These are phyloP conservation scores for Suaeda aralocaspica DNA, from an alignment of 148 eudicot species.

Conservation along the genomic window DNA sequence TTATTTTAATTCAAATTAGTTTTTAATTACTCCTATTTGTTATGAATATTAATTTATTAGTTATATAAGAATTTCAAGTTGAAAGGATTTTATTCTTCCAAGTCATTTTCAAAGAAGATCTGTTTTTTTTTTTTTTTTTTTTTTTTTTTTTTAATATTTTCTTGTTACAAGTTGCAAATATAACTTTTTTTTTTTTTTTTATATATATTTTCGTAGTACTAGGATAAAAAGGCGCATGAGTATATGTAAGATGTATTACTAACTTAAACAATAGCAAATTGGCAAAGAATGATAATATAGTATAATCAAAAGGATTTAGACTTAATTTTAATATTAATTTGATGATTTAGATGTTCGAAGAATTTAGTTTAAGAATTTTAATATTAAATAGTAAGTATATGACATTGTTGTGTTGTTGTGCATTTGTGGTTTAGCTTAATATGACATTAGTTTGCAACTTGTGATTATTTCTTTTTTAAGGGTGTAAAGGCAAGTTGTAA, in stretches of 20 bases:
- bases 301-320: background rate
- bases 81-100: slow-evolving; percentile 20
- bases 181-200: too few species aligned
- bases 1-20: background rate
- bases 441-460: slow-evolving; percentile 16
- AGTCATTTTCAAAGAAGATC: slow-evolving; percentile 21
- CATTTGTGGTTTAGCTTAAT: background rate
- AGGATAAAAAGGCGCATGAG: slow-evolving; percentile 2
- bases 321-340: background rate
- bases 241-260: slow-evolving; percentile 2
- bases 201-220: background rate
- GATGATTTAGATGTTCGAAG: background rate
- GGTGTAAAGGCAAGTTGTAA: slow-evolving; percentile 16
- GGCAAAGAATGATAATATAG: slow-evolving; percentile 10
- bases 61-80: too few species aligned
- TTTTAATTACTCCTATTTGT: background rate
- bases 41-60: background rate
- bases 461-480: background rate
- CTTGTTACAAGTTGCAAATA: slow-evolving; percentile 25
- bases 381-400: background rate
- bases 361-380: background rate
- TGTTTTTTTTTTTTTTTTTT: too few species aligned
- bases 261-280: slow-evolving; percentile 19
- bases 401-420: slow-evolving; percentile 1
- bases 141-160: background rate